phyloP scores from a whole-genome alignment of 768 basidiomycete species.

The Glaciozyma martinii region DNA sequence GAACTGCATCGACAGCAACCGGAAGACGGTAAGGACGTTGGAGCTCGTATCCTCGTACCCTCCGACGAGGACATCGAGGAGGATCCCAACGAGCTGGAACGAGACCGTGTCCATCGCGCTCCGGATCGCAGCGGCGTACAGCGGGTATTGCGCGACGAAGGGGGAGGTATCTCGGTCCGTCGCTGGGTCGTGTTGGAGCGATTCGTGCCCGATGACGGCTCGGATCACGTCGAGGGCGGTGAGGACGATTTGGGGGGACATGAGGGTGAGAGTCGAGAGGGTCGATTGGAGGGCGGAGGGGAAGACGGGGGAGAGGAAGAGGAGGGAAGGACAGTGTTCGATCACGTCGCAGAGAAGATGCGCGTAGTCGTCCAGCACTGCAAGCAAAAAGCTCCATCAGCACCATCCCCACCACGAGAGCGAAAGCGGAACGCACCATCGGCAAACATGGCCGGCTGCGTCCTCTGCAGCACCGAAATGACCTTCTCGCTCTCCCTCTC shows the following conservation, averaged over 20 bases:
- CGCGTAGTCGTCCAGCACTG: slow-evolving; percentile 90
- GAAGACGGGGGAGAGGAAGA: slow-evolving; percentile 70
- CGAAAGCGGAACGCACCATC: slow-evolving; percentile 58
- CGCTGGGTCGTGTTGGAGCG: slow-evolving; percentile 40
- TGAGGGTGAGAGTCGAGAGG: slow-evolving; percentile 69
- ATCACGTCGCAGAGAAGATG: slow-evolving; percentile 66
- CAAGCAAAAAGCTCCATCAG: background rate
- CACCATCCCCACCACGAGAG: background rate
- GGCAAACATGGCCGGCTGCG: slow-evolving; percentile 64
- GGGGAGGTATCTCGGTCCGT: background rate
- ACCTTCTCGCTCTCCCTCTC: slow-evolving; percentile 68
- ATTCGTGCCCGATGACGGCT: slow-evolving; percentile 64
- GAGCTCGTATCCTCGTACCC: slow-evolving; percentile 79
- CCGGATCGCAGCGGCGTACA: slow-evolving; percentile 56
- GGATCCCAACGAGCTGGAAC: slow-evolving; percentile 58
- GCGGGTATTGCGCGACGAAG: slow-evolving; percentile 4
- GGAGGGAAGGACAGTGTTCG: slow-evolving; percentile 59
- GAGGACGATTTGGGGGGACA: slow-evolving; percentile 73
- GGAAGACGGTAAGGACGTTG: slow-evolving; percentile 65
- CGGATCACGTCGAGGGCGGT: slow-evolving; percentile 71
- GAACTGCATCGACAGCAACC: slow-evolving; percentile 60
- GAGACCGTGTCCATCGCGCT: slow-evolving; percentile 45
- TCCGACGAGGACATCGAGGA: slow-evolving; percentile 59
- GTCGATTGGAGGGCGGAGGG: slow-evolving; percentile 65
- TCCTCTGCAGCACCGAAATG: slow-evolving; percentile 56